Evolutionary conservation across 73 alveolate genomes (phyloP), one percentile per base, ranked within the genome.

Genomic region (Breviolum minutum): DNA sequence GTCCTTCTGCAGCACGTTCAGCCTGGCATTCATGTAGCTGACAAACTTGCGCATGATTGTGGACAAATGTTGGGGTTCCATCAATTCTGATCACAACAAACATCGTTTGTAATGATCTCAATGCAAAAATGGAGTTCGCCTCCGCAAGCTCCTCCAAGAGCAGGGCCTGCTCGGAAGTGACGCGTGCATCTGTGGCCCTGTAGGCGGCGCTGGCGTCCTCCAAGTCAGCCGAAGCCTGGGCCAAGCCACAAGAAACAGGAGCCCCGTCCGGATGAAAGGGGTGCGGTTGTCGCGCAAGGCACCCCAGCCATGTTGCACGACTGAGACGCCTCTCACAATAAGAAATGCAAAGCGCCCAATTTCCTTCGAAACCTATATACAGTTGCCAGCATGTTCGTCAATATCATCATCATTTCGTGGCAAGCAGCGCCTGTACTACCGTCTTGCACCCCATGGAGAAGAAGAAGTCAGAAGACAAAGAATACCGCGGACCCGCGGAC

Each of bases 171-270:
- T 90, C 97, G 17, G 88, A 54, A 16, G 88, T 81, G 77, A 90
- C 97, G 16, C 97, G 97, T 20, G 87, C 97, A 13, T 90, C 88
- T 30, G 97, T 90, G 54, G 97, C 97, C 27, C 97, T 73, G 88
- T 74, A 90, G 68, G 97, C 70, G 19, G 97, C 97, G 8, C 97
- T 80, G 74, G 97, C 97, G 26, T 90, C 97, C 74, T 90, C 97
- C 76, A 90, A 74, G 63, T 90, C 97, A 60, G 97, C 97, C 17
- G 60, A 76, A 29, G 97, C 97, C 97, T 90, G 29, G 40, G 83
- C 29, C 20, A 1, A 16, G 69, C 85, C 30, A 32, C 63, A 61
- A 76, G 29, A 24, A 22, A 19, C 17, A 40, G 85, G 85, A 40
- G 60, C 85, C 77, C 77, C 20, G n/a, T n/a, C 8, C 26, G 19